Evolutionary conservation across 371 early-diverging fungal genomes (phyloP).

Genomic region (Mucor ambiguus): DNA sequence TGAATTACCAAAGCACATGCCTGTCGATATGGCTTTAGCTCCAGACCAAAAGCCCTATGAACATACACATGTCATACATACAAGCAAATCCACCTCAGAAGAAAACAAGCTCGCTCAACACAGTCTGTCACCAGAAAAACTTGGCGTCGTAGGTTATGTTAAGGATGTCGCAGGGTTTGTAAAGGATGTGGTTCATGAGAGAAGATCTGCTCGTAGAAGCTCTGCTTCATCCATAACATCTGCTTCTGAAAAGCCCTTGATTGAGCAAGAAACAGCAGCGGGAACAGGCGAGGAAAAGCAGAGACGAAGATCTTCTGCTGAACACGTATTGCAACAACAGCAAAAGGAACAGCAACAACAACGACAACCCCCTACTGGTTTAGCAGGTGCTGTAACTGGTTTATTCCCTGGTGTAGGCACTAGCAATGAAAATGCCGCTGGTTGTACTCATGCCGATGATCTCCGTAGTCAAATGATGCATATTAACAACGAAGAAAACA

Average conservation of each 20-base stretch:
- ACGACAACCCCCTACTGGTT: conserved; percentile 12
- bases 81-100: conserved; percentile 13
- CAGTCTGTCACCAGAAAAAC: conserved; percentile 47
- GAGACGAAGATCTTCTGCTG: conserved; percentile 17
- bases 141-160: conserved; percentile 51
- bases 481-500: conserved; percentile 13
- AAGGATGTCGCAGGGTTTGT: conserved; percentile 54
- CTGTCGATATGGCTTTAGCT: conserved; percentile 43
- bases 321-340: neutral
- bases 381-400: conserved; percentile 38
- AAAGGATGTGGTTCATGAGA: conserved; percentile 42
- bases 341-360: conserved; percentile 7
- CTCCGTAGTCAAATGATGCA: conserved; percentile 35
- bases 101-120: conserved; percentile 33
- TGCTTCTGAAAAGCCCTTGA: neutral
- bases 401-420: conserved; percentile 39
- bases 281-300: neutral
- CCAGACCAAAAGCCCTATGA: conserved; percentile 39
- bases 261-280: neutral
- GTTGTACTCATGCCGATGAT: conserved; percentile 38
- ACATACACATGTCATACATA: conserved; percentile 26
- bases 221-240: conserved; percentile 15
- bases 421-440: conserved; percentile 8
- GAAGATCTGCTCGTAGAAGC: conserved; percentile 22
- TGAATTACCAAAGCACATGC: conserved; percentile 34